These are phyloP conservation scores for Ceratobasidium sp. DNA, from an alignment of 1,284 basidiomycete species.

Conservation along the genomic window DNA sequence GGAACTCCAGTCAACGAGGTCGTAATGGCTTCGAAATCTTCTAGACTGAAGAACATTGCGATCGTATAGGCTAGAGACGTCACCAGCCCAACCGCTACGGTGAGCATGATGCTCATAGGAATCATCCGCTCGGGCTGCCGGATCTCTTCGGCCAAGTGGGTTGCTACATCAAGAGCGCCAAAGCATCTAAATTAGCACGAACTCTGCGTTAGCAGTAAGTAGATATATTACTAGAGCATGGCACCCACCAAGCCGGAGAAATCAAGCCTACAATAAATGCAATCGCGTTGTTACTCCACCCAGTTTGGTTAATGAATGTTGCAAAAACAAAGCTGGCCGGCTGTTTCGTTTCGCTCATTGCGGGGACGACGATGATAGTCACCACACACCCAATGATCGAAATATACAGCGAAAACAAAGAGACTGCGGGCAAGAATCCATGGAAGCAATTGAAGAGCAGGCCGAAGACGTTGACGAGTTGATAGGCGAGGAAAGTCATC, in stretches of 20 bases:
- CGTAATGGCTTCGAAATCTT: constrained; percentile 13
- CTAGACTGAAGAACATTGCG: constrained; percentile 12
- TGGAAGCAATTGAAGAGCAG: constrained; percentile 20
- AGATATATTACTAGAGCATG: neutral
- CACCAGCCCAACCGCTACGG: constrained; percentile 3
- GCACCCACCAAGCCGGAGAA: constrained; percentile 5
- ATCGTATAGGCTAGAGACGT: constrained; percentile 8
- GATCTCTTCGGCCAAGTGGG: constrained; percentile 21
- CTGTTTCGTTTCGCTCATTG: constrained; percentile 19
- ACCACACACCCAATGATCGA: constrained; percentile 14
- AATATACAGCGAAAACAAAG: constrained; percentile 1
- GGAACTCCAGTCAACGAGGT: constrained; percentile 4
- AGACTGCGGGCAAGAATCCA: constrained; percentile 5
- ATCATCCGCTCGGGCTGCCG: constrained; percentile 24
- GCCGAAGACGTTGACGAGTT: constrained; percentile 2
- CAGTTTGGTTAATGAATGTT: constrained; percentile 34
- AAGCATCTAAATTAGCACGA: neutral
- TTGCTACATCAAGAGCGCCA: constrained; percentile 7
- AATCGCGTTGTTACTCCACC: constrained; percentile 15
- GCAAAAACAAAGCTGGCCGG: constrained; percentile 22
- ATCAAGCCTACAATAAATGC: constrained; percentile 25
- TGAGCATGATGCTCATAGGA: constrained; percentile 17
- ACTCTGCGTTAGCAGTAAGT: too few species aligned
- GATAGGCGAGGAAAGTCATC: constrained; percentile 17
- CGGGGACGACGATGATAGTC: constrained; percentile 12